Evolutionary conservation across 345 rosid species (phyloP).

Genomic region (Kandelia obovata): DNA sequence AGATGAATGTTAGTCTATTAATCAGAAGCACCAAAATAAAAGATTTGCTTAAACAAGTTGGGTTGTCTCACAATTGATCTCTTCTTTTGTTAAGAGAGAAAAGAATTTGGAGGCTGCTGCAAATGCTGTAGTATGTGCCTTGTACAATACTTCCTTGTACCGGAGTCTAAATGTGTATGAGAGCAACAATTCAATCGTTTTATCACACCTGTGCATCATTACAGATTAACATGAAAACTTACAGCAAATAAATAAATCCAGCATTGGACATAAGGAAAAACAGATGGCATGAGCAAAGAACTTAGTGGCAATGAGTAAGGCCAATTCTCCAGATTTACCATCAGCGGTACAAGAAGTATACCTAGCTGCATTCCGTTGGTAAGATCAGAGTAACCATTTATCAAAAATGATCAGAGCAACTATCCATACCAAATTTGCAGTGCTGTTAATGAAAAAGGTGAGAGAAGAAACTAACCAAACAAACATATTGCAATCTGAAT

Average conservation of each 20-base stretch:
- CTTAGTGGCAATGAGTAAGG: too few relatives aligned
- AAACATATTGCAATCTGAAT: too few relatives aligned
- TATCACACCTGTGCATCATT: slow-evolving; percentile 41
- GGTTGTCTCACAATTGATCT: slow-evolving; percentile 49
- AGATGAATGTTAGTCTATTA: background rate
- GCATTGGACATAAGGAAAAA: background rate
- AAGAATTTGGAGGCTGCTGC: slow-evolving; percentile 55
- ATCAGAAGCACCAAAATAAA: background rate
- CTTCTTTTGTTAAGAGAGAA: slow-evolving; percentile 62
- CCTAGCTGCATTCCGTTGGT: too few relatives aligned
- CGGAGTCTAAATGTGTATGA: slow-evolving; percentile 65
- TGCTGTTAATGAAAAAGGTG: too few relatives aligned
- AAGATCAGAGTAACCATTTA: too few relatives aligned
- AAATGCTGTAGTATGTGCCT: slow-evolving; percentile 69
- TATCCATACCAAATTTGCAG: too few relatives aligned
- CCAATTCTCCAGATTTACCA: too few relatives aligned
- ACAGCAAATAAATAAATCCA: background rate
- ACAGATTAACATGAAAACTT: background rate
- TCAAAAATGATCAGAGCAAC: too few relatives aligned
- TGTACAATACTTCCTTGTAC: slow-evolving; percentile 70
- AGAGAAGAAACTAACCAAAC: too few relatives aligned
- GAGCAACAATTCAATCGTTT: slow-evolving; percentile 62
- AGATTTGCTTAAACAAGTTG: slow-evolving; percentile 11
- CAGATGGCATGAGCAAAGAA: too few relatives aligned
- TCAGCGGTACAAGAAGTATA: too few relatives aligned